A percentile compares a stretch with the other conserved stretches of the same genome.
phyloP scores from a whole-genome alignment of 2,329 filamentous ascomycete species.

The Alternaria triticina region DNA sequence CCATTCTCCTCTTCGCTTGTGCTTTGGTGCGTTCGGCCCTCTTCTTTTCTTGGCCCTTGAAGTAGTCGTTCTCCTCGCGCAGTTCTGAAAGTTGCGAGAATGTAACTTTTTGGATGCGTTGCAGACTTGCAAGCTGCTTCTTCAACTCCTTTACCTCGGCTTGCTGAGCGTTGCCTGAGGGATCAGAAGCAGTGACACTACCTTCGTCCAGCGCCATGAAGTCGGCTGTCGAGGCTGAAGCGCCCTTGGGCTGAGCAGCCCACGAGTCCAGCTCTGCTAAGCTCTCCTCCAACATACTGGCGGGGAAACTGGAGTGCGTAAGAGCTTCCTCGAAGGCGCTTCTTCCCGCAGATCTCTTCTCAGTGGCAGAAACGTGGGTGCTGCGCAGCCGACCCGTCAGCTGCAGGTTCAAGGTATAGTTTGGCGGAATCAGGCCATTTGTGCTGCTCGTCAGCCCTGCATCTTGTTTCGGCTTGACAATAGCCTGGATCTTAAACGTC shows the following conservation, averaged over 20 bases:
- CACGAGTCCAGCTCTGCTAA: conserved; percentile 45
- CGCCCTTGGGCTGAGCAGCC: conserved; percentile 25
- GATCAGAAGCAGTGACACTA: background rate
- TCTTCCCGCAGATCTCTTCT: conserved; percentile 19
- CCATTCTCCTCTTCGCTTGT: conserved; percentile 27
- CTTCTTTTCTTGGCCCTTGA: conserved; percentile 41
- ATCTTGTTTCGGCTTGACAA: conserved; percentile 82
- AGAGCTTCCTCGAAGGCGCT: conserved; percentile 51
- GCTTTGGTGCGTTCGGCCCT: conserved; percentile 29
- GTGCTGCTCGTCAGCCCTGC: conserved; percentile 49
- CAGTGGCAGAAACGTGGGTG: conserved; percentile 40
- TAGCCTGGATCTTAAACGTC: conserved; percentile 61
- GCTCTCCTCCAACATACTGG: conserved; percentile 47
- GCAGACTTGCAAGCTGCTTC: conserved; percentile 52
- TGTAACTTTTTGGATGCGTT: conserved; percentile 54
- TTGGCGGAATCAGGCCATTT: conserved; percentile 55
- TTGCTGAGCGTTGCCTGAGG: conserved; percentile 11
- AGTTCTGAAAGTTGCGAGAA: conserved; percentile 54
- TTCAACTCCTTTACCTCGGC: conserved; percentile 46
- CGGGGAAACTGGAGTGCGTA: conserved; percentile 52
- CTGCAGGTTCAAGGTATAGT: conserved; percentile 71
- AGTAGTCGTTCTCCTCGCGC: conserved; percentile 49
- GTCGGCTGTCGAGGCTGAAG: conserved; percentile 35
- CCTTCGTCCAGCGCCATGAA: conserved; percentile 35
- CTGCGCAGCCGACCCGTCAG: conserved; percentile 52